phyloP scores from a whole-genome alignment of 106 monocot species.

The Dendrobium catenatum region DNA sequence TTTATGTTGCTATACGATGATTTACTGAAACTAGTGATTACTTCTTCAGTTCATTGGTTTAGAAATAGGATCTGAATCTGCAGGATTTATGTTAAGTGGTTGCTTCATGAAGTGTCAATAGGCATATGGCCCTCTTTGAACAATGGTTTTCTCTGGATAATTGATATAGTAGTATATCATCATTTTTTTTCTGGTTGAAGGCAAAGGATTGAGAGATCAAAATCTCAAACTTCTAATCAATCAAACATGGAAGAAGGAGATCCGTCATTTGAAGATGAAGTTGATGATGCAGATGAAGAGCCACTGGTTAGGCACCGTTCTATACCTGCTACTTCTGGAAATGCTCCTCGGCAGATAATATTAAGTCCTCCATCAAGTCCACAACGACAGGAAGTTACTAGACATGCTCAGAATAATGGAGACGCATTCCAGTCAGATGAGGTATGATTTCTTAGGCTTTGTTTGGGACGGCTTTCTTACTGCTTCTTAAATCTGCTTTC shows the following conservation, averaged over 20 bases:
- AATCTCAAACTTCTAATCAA: conserved; percentile 25
- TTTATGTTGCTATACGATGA: neutral
- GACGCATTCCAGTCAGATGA: conserved; percentile 44
- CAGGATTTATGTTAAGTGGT: neutral
- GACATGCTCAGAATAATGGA: conserved; percentile 32
- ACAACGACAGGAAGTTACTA: conserved; percentile 13
- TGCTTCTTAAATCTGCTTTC: no score
- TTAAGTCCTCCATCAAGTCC: conserved; percentile 39
- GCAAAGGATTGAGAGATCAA: conserved; percentile 34
- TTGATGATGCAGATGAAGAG: conserved; percentile 64
- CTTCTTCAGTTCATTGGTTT: neutral
- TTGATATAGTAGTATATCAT: neutral
- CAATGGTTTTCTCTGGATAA: neutral
- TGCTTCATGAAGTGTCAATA: neutral
- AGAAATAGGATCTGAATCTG: neutral
- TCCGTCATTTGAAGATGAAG: conserved; percentile 45
- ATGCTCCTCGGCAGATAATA: conserved; percentile 18
- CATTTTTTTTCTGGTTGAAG: conserved; percentile 34
- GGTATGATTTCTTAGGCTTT: conserved; percentile 16
- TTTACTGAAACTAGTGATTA: neutral
- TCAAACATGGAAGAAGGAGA: conserved; percentile 17
- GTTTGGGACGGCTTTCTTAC: no score
- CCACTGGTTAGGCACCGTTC: conserved; percentile 45
- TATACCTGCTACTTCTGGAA: conserved; percentile 22
- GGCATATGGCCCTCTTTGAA: neutral